Conservation (phyloP, 768 basidiomycete species). For the Termitomyces sp. region DNA sequence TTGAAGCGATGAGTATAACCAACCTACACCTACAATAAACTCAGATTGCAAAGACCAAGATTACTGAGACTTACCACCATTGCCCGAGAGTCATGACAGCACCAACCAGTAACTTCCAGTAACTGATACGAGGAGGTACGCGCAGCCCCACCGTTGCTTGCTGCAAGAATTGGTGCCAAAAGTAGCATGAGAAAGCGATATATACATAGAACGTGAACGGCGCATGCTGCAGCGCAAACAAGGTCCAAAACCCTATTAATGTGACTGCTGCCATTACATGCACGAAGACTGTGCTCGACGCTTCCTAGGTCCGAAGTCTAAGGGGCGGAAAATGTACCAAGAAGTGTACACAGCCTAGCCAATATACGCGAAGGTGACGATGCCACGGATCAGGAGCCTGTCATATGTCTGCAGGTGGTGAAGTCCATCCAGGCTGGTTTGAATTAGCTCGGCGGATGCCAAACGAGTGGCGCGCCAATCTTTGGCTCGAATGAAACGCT, state of each 20-base stretch:
- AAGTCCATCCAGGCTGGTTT: slow-evolving; percentile 55
- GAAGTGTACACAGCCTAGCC: slow-evolving; percentile 77
- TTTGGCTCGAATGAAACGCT: slow-evolving; percentile 39
- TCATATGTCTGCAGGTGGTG: slow-evolving; percentile 87
- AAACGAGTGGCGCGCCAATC: slow-evolving; percentile 50
- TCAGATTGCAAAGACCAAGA: not conserved
- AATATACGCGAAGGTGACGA: slow-evolving; percentile 70
- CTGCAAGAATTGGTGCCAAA: slow-evolving; percentile 60
- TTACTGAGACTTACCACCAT: slow-evolving; percentile 65
- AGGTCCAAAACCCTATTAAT: slow-evolving; percentile 39
- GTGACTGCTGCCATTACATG: slow-evolving; percentile 21
- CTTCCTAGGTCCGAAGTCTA: slow-evolving; percentile 17
- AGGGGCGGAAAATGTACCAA: slow-evolving; percentile 51
- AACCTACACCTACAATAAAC: slow-evolving; percentile 34
- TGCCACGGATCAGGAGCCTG: slow-evolving; percentile 62
- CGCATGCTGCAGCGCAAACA: slow-evolving; percentile 62
- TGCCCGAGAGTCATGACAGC: slow-evolving; percentile 40
- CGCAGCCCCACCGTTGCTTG: slow-evolving; percentile 23
- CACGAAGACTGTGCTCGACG: slow-evolving; percentile 9
- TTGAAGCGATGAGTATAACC: slow-evolving; percentile 72
- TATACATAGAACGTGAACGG: slow-evolving; percentile 79
- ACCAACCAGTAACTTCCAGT: slow-evolving; percentile 22
- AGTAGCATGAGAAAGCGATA: slow-evolving; percentile 70
- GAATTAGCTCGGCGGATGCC: slow-evolving; percentile 51
- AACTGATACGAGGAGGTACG: slow-evolving; percentile 5